Evolutionary conservation across 2,329 filamentous ascomycete genomes (phyloP), one percentile per base, ranked within the genome.

Genomic region (Nannizziopsis barbatae): DNA sequence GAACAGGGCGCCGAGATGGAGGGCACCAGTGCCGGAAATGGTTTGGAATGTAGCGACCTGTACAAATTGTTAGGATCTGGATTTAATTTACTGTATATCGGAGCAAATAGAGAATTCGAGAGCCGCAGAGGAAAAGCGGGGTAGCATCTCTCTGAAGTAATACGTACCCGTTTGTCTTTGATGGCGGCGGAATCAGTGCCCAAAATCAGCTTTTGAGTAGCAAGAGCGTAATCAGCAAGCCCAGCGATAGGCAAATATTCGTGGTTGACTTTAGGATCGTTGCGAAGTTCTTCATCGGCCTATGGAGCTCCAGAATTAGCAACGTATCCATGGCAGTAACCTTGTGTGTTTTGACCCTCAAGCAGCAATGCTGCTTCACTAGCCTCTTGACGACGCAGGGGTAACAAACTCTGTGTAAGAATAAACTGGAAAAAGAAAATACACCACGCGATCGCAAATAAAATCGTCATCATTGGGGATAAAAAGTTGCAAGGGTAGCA

Each of bases 191-290:
- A 93, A 58, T 84, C 79, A 36, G 68, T 67, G 45, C 92, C 89
- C 30, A 96, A 76, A 52, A 95, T 84, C 59, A 96, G 76, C 72
- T 92, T 89, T 65, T 90, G 86, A 18, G 92, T 89, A 63, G 92
- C 93, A 58, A 79, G 76, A 51, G 87, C 95, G 72, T 95, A 93
- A 54, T 83, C 76, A 49, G 82, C 71, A 51, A 96, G 77, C 62
- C 92, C 92, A 54, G 88, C 84, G 65, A 98, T 98, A 51, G 92
- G 90, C 52, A 93, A 86, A 71, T 98, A 98, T 76, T 98, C 92
- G 75, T 98, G 90, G 73, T 98, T 94, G 60, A 94, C 76, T 52
- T 86, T 78, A 63, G 90, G 88, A 69, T 95, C 88, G 64, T 84
- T 83, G 67, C 82, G 84, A 57, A 96, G 79, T 60, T 87, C 80